phyloP scores from a whole-genome alignment of 2,329 filamentous ascomycete genomes.

The Fusarium brachygibbosum region DNA sequence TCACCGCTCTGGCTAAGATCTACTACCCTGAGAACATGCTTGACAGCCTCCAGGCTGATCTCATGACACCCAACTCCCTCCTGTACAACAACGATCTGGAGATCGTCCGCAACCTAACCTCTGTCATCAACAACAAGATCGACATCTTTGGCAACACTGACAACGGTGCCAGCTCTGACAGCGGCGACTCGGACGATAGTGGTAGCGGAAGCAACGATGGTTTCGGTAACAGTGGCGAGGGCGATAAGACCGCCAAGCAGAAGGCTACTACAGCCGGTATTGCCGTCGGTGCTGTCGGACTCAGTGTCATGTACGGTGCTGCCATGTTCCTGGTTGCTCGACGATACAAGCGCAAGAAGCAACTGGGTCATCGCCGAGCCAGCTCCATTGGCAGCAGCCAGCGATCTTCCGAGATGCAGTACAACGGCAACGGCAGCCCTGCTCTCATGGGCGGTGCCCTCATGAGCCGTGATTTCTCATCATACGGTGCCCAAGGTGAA shows the following conservation, averaged over 20 bases:
- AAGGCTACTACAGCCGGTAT: constrained; percentile 76
- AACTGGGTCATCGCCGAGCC: constrained; percentile 79
- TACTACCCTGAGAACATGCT: constrained; percentile 81
- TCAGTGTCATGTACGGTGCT: constrained; percentile 88
- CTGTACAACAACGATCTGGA: constrained; percentile 79
- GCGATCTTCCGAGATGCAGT: constrained; percentile 66
- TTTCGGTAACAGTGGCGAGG: constrained; percentile 58
- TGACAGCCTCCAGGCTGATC: constrained; percentile 74
- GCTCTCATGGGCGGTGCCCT: constrained; percentile 79
- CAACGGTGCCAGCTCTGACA: constrained; percentile 52
- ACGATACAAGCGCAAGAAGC: constrained; percentile 88
- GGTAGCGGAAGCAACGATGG: constrained; percentile 57
- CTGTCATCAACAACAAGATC: constrained; percentile 86
- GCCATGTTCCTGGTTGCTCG: constrained; percentile 95
- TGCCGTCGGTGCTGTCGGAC: constrained; percentile 80
- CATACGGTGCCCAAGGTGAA: constrained; percentile 62
- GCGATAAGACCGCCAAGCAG: constrained; percentile 69
- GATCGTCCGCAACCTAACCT: constrained; percentile 79
- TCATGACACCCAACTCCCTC: constrained; percentile 77
- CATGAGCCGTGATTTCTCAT: constrained; percentile 68
- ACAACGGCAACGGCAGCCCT: constrained; percentile 64
- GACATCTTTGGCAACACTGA: constrained; percentile 56
- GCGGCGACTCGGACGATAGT: constrained; percentile 53
- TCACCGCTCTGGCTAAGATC: constrained; percentile 78
- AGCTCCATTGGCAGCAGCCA: constrained; percentile 75